Evolutionary conservation across 2,329 filamentous ascomycete species (phyloP).

Genomic region (Aphanoascus verrucosus): DNA sequence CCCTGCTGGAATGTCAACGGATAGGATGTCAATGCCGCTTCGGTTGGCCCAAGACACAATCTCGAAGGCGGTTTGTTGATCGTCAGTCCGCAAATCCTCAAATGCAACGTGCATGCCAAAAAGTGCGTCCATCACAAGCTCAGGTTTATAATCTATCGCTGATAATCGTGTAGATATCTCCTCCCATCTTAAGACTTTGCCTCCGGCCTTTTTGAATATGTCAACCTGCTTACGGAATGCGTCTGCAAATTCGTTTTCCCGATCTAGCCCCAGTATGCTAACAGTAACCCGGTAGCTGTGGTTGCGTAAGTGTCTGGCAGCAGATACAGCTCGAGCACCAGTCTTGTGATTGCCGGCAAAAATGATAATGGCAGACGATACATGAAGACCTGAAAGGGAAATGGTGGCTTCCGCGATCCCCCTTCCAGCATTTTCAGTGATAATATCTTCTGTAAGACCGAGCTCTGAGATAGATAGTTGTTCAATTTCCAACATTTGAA

Average conservation of each 20-base stretch:
- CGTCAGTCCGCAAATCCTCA: slow-evolving; percentile 71
- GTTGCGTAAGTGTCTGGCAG: slow-evolving; percentile 75
- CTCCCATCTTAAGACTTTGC: slow-evolving; percentile 55
- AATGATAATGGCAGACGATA: slow-evolving; percentile 55
- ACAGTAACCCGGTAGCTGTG: slow-evolving; percentile 71
- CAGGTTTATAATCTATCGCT: slow-evolving; percentile 54
- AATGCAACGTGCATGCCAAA: slow-evolving; percentile 80
- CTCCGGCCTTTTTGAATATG: slow-evolving; percentile 73
- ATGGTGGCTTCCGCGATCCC: slow-evolving; percentile 73
- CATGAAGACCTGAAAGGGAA: slow-evolving; percentile 48
- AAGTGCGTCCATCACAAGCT: slow-evolving; percentile 78
- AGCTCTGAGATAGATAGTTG: slow-evolving; percentile 81
- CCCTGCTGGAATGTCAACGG: slow-evolving; percentile 84
- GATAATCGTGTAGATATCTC: slow-evolving; percentile 43
- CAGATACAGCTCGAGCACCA: slow-evolving; percentile 72
- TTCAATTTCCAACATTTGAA: slow-evolving; percentile 87
- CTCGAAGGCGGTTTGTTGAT: slow-evolving; percentile 75
- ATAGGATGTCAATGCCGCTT: slow-evolving; percentile 68
- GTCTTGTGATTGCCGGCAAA: slow-evolving; percentile 94
- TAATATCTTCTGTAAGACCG: slow-evolving; percentile 76
- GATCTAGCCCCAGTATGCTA: slow-evolving; percentile 74
- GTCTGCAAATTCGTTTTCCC: slow-evolving; percentile 68
- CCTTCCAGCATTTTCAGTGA: slow-evolving; percentile 82
- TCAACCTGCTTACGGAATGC: slow-evolving; percentile 71
- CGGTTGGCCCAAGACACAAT: slow-evolving; percentile 92